Conservation (phyloP, 2,329 filamentous ascomycete species). For the Botrytis porri region DNA sequence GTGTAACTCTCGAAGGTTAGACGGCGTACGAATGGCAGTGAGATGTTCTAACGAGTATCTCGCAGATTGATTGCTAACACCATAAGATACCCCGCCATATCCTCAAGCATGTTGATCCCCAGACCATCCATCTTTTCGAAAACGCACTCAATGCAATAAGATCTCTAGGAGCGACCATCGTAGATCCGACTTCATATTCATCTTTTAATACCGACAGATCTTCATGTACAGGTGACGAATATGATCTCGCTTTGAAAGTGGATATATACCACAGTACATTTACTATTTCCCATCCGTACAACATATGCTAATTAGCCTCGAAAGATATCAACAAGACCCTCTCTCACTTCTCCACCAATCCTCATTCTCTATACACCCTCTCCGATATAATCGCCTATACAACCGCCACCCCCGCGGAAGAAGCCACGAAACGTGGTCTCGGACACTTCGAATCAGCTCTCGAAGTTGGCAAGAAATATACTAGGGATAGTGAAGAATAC, state of each 20-base stretch:
- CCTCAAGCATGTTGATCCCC: not conserved
- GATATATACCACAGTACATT: slow-evolving; percentile 14
- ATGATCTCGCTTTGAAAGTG: not conserved
- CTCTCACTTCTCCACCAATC: slow-evolving; percentile 12
- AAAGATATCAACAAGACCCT: slow-evolving; percentile 1
- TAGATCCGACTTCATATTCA: slow-evolving; percentile 61
- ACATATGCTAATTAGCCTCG: not conserved
- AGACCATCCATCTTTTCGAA: not conserved
- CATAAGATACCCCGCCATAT: slow-evolving; percentile 9
- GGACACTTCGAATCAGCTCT: not conserved
- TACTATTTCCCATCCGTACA: not conserved
- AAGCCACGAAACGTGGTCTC: not conserved
- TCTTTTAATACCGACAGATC: slow-evolving; percentile 45
- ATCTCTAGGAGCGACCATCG: slow-evolving; percentile 48
- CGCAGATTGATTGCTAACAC: not conserved
- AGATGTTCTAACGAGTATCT: not conserved
- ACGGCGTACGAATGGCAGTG: slow-evolving; percentile 15
- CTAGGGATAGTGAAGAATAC: not conserved
- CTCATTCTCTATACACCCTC: not conserved
- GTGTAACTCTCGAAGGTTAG: not conserved
- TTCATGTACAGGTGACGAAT: slow-evolving; percentile 3
- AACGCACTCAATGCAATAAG: slow-evolving; percentile 6
- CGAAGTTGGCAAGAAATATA: not conserved
- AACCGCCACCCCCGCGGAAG: not conserved
- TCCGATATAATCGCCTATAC: slow-evolving; percentile 11